Conservation (phyloP, 2,329 filamentous ascomycete genomes). For the Sporothrix dimorphospora region DNA sequence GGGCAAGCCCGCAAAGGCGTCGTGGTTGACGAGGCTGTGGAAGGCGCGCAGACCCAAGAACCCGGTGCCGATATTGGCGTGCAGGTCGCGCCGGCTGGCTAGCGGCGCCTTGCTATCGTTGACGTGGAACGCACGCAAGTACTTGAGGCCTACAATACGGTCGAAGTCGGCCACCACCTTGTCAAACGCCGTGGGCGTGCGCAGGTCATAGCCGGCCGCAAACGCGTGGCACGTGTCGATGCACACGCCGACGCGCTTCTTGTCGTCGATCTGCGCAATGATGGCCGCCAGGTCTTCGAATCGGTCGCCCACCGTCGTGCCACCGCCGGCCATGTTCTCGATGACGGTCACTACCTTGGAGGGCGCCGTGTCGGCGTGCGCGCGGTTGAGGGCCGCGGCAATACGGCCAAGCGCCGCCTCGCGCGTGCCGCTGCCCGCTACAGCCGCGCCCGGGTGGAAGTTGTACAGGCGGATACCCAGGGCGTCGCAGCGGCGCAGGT, state of each 20-base stretch:
- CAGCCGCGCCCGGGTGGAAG: slow-evolving; percentile 87
- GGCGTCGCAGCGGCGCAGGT: slow-evolving; percentile 80
- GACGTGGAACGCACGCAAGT: slow-evolving; percentile 83
- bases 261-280: slow-evolving; percentile 78
- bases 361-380: slow-evolving; percentile 71
- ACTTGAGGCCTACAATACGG: slow-evolving; percentile 72
- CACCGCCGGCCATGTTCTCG: slow-evolving; percentile 93
- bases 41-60: slow-evolving; percentile 91
- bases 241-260: slow-evolving; percentile 85
- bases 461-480: slow-evolving; percentile 94
- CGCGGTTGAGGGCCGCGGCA: slow-evolving; percentile 78
- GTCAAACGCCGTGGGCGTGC: slow-evolving; percentile 72
- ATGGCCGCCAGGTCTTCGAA: slow-evolving; percentile 88
- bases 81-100: slow-evolving; percentile 79
- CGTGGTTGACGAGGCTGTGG: slow-evolving; percentile 85
- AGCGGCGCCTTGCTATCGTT: slow-evolving; percentile 96
- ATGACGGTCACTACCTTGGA: slow-evolving; percentile 76
- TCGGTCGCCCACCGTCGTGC: slow-evolving; percentile 81
- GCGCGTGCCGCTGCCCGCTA: slow-evolving; percentile 65
- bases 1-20: slow-evolving; percentile 74
- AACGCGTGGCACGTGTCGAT: slow-evolving; percentile 97
- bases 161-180: slow-evolving; percentile 78
- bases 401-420: slow-evolving; percentile 76
- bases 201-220: slow-evolving; percentile 88
- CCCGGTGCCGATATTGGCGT: slow-evolving; percentile 95